These are phyloP conservation scores for Wickerhamomyces silvicola DNA, from an alignment of 805 yeast genomes.

Conservation along the genomic window DNA sequence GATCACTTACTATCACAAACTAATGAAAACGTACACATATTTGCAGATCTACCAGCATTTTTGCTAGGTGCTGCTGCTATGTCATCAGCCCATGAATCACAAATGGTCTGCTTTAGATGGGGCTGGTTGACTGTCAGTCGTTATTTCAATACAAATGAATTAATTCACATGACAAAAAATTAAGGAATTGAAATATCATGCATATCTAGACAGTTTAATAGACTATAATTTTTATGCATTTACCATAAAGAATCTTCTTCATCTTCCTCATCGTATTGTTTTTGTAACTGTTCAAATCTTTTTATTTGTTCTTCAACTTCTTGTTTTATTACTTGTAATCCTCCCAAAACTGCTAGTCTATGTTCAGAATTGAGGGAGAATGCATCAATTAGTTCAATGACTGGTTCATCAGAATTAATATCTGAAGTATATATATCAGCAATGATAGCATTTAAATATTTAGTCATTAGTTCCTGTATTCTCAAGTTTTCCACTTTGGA, in stretches of 20 bases:
- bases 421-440: constrained; percentile 5
- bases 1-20: too few relatives aligned
- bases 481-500: constrained; percentile 2
- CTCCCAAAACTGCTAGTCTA: not conserved
- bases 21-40: constrained; percentile 33
- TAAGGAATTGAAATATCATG: constrained; percentile 7
- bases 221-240: constrained; percentile 1
- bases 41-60: constrained; percentile 25
- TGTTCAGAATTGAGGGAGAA: constrained; percentile 4
- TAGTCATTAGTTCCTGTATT: constrained; percentile 8
- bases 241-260: constrained; percentile 26
- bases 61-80: constrained; percentile 54
- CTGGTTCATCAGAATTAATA: constrained; percentile 6
- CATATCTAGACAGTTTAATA: not conserved
- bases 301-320: constrained; percentile 6
- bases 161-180: constrained; percentile 24
- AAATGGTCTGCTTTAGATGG: constrained; percentile 93
- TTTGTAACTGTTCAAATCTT: constrained; percentile 18
- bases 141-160: constrained; percentile 71
- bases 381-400: constrained; percentile 1
- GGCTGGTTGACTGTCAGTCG: constrained; percentile 78
- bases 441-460: constrained; percentile 7
- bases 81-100: constrained; percentile 78
- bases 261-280: constrained; percentile 25
- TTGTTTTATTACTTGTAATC: not conserved